Conservation (phyloP, 345 rosid species). For the Eucalyptus globulus region DNA sequence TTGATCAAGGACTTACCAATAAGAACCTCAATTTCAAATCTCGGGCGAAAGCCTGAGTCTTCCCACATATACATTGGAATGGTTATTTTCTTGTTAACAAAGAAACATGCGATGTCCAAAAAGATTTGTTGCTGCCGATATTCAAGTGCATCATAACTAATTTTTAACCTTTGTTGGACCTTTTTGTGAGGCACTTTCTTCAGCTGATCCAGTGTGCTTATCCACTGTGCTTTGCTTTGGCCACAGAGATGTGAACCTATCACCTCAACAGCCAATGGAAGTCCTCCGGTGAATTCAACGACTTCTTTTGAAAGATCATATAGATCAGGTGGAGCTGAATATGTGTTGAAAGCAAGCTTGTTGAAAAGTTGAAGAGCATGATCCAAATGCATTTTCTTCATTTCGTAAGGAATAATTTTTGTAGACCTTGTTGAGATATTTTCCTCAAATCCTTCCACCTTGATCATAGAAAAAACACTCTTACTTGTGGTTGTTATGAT, state of each 20-base stretch:
- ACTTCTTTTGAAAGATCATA: background rate
- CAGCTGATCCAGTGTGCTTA: accelerated
- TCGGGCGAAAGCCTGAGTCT: accelerated
- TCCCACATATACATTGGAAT: background rate
- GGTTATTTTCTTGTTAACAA: background rate
- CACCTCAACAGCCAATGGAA: background rate
- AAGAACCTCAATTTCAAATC: background rate
- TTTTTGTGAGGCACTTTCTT: background rate
- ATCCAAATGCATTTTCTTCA: background rate
- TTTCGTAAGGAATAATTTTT: accelerated
- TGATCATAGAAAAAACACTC: background rate
- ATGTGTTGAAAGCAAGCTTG: background rate
- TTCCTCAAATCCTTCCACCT: background rate
- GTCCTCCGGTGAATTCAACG: background rate
- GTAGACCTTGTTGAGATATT: background rate
- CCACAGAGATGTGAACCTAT: background rate
- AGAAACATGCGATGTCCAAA: background rate
- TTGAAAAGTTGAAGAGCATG: background rate
- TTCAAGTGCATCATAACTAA: background rate
- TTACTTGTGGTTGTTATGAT: background rate
- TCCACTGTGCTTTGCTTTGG: background rate
- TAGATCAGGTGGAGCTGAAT: background rate
- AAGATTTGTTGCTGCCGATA: background rate
- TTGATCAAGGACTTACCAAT: background rate
- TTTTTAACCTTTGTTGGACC: background rate